Evolutionary conservation across 371 early-diverging fungal species (phyloP), one percentile per base, ranked within the genome.

Genomic region (Mucor piriformis): DNA sequence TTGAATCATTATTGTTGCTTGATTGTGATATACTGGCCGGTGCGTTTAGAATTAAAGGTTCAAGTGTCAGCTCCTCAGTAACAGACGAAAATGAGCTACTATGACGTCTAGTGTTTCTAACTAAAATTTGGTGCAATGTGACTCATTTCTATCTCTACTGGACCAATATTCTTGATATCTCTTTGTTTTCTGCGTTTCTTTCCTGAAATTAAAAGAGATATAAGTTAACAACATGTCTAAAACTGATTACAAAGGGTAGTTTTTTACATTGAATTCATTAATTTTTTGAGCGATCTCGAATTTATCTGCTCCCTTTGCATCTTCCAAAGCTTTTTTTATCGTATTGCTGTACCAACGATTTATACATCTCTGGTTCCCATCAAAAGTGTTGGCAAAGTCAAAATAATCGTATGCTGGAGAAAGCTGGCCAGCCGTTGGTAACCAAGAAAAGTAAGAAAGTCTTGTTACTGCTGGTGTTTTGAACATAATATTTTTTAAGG

Each of bases 201-300:
- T 10, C 43, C 59, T 59, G n/a, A 59, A 48, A 51, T 51, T 59
- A 43, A 50, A 50, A 59, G 20, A 59, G 21, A 40, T 2, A 59
- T 6, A 49, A 59, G 58, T 50, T 58, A 58, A 58, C 16, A 58
- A 29, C 11, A 44, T 21, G 44, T 33, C 20, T 51, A 59, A 2
- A 32, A 27, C 34, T 59, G 37, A 44, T 59, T 50, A 25, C 21
- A 58, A 50, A 50, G 18, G 43, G 29, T 49, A 58, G 50, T 58
- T 58, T 58, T 15, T 50, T 59, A 51, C 60, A 59, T 52, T 59
- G 21, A 51, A 53, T 52, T 44, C 47, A 47, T 59, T 59, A 25
- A 52, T 47, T 20, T 15, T 51, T 44, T 44, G 16, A 15, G 60
- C 53, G 37, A 53, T 59, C 23, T 25, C 23, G 34, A 47, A 51